Evolutionary conservation across 106 monocot species (phyloP).

Genomic region (Apostasia ramifera): DNA sequence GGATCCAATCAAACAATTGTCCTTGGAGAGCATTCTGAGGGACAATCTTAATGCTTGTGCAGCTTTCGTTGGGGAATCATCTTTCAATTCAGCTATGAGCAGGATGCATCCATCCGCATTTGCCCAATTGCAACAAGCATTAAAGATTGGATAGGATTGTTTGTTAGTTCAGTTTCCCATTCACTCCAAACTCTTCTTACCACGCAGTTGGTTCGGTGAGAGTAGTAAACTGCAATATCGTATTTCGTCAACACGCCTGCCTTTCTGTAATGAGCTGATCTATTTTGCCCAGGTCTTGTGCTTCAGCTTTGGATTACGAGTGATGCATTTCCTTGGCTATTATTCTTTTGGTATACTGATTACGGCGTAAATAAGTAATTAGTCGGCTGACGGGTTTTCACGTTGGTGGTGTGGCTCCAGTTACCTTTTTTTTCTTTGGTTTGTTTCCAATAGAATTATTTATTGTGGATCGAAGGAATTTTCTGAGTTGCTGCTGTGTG

Average conservation of each 20-base stretch:
- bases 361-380: no score
- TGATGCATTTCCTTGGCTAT: conserved; percentile 9
- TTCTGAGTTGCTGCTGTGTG: background rate
- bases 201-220: no score
- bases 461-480: background rate
- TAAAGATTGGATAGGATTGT: conserved; percentile 53
- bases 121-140: conserved; percentile 82
- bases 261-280: no score
- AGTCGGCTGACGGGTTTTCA: no score
- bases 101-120: conserved; percentile 92
- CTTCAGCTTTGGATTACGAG: conserved; percentile 2
- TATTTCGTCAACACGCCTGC: no score
- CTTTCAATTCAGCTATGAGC: conserved; percentile 78
- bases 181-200: no score
- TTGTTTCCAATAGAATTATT: background rate
- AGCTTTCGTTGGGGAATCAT: conserved; percentile 67
- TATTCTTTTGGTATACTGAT: no score
- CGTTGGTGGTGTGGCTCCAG: no score
- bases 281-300: background rate
- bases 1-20: conserved; percentile 86
- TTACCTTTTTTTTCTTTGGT: background rate
- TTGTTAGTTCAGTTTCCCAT: no score
- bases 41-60: conserved; percentile 90
- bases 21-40: conserved; percentile 67
- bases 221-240: no score